Percentiles rank a stretch among this genome's conserved stretches.
Conservation (phyloP, 768 basidiomycete genomes). For the Filobasidium wieringae region DNA sequence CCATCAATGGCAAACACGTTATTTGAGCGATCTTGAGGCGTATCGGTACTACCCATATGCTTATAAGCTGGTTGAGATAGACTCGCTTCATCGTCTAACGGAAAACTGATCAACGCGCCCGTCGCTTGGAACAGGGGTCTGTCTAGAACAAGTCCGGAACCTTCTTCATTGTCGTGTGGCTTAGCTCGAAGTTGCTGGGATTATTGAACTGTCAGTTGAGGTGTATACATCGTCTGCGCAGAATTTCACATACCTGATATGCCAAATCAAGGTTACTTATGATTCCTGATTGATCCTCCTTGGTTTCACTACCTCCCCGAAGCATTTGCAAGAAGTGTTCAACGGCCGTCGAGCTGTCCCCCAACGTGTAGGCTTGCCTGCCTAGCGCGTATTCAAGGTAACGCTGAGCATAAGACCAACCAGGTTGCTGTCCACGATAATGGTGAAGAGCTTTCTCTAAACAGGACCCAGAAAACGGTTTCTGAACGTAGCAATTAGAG, state of each 20-base stretch:
- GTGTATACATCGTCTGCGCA: no score
- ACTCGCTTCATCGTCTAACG: no score
- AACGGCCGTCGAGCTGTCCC: constrained; percentile 65
- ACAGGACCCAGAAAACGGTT: constrained; percentile 39
- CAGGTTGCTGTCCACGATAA: constrained; percentile 24
- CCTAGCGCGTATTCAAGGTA: constrained; percentile 46
- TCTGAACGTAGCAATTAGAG: constrained; percentile 22
- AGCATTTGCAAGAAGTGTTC: constrained; percentile 65
- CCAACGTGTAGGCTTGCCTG: constrained; percentile 78
- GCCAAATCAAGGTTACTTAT: constrained; percentile 83
- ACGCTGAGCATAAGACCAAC: constrained; percentile 36
- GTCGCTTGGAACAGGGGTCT: not conserved
- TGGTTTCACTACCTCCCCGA: constrained; percentile 25
- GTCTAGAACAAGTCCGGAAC: not conserved
- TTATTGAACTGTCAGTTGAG: not conserved
- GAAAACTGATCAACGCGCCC: not conserved
- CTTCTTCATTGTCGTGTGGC: not conserved
- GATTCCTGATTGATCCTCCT: constrained; percentile 50
- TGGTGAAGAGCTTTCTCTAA: constrained; percentile 36
- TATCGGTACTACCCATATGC: no score
- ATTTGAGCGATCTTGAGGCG: no score
- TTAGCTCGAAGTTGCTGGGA: not conserved
- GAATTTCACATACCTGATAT: constrained; percentile 42
- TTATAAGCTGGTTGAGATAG: no score
- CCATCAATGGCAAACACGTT: no score